Conservation (phyloP, 2,329 filamentous ascomycete genomes). For the Berkeleyomyces rouxiae region DNA sequence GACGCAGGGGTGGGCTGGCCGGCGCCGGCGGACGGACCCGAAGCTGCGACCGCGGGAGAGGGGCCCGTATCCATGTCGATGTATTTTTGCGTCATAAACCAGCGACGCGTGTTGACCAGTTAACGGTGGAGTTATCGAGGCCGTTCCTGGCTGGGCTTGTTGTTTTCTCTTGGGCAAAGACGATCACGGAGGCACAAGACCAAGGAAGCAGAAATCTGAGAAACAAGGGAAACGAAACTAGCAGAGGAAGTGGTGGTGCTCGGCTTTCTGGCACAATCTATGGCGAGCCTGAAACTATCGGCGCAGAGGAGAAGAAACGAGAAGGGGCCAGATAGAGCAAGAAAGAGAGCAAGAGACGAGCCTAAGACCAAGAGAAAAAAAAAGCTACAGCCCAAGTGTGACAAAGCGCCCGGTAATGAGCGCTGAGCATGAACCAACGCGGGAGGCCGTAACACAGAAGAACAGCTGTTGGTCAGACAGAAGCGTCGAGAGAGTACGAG, state of each 20-base stretch:
- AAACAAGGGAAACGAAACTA: background rate
- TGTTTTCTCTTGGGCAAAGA: background rate
- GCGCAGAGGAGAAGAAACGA: background rate
- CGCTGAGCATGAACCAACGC: background rate
- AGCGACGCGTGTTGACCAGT: background rate
- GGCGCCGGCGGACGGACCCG: background rate
- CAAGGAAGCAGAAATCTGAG: background rate
- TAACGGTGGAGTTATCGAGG: no score
- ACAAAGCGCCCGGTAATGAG: background rate
- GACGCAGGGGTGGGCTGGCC: background rate
- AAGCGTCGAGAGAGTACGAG: background rate
- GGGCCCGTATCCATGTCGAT: background rate
- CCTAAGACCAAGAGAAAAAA: background rate
- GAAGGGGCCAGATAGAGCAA: background rate
- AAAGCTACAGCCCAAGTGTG: background rate
- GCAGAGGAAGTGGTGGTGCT: background rate
- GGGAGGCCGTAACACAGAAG: background rate
- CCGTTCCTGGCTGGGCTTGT: background rate
- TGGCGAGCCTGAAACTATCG: background rate
- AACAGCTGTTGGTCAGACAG: no score
- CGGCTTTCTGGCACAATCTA: no score
- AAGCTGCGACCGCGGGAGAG: background rate
- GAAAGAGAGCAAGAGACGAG: background rate
- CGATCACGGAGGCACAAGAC: background rate
- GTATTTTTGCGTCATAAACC: background rate